Evolutionary conservation across 257 asterid genomes (phyloP).

Genomic region (Solanum chiquidenum): DNA sequence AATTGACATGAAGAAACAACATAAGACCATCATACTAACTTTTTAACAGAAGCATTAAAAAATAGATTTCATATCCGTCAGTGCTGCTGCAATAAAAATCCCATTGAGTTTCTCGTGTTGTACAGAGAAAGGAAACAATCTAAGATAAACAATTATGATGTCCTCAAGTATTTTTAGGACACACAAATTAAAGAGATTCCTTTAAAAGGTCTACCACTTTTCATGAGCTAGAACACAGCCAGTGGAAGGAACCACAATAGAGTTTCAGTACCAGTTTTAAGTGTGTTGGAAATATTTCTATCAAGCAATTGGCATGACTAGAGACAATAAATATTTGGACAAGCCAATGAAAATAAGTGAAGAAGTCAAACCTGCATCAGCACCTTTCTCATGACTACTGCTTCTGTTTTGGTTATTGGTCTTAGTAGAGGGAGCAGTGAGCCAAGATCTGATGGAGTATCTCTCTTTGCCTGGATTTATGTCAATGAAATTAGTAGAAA

Average conservation of each 20-base stretch:
- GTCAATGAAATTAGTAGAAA: slow-evolving; percentile 1
- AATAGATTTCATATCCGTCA: background rate
- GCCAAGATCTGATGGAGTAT: slow-evolving; percentile 77
- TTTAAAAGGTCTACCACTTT: background rate
- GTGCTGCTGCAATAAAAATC: background rate
- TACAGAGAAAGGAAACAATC: background rate
- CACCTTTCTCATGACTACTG: slow-evolving; percentile 15
- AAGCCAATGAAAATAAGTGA: background rate
- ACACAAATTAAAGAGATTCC: background rate
- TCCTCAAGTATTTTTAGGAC: background rate
- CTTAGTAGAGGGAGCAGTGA: slow-evolving; percentile 38
- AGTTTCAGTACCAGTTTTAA: background rate
- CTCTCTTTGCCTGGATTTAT: slow-evolving; percentile 44
- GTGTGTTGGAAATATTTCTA: background rate
- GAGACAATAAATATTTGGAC: background rate
- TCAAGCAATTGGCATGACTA: background rate
- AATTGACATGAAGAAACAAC: background rate
- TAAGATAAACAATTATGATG: background rate
- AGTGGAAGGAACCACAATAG: background rate
- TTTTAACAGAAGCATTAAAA: background rate
- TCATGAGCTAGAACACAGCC: background rate
- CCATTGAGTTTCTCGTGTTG: background rate
- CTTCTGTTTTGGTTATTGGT: slow-evolving; percentile 11
- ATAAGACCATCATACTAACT: background rate
- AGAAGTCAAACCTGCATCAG: slow-evolving; percentile 21